Evolutionary conservation across 2,329 filamentous ascomycete species (phyloP), one percentile per base, ranked within the genome.

Genomic region (Talaromyces sp.): DNA sequence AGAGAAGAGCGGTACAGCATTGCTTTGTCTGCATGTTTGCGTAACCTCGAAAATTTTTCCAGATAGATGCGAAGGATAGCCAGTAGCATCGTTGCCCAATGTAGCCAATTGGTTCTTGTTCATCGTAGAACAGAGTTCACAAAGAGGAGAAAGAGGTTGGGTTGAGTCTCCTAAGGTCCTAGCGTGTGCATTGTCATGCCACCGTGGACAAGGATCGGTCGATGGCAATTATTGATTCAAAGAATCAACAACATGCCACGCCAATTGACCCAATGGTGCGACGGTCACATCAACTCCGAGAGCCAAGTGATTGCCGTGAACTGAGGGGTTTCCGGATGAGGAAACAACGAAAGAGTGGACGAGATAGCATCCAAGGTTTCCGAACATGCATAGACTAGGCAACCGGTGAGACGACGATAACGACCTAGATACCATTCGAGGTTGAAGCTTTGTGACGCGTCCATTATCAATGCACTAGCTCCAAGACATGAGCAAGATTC

Each of bases 311-410:
- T 67, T 52, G 48, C 70, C 68, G 68, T 60, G 48, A 70, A 69
- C 22, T 78, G 76, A 75, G 75, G 75, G 72, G 76, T 77, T 77
- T 77, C 76, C 69, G 58, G 65, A 63, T 64, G 73, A 66, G 68
- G 72, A 69, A 70, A 72, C 70, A 70, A 69, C 69, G 54, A 73
- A 70, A 68, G 70, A 69, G 66, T 65, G 70, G 67, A 73, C 70
- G 74, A 77, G 76, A 79, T 77, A 72, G 75, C 72, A 73, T 68
- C 73, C 69, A 72, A 73, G 68, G 72, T 50, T 52, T 54, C 24
- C 60, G 13, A 56, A 70, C 73, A 74, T 77, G 76, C 75, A 77
- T 74, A 68, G 68, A 69, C 74, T 73, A 75, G 75, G 72, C 72
- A 71, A 71, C 72, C 70, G 70, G 70, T 73, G 71, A 72, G 71